Base-by-base conservation (phyloP, 2,329 filamentous ascomycete genomes). In the Penicillium crustosum region DNA sequence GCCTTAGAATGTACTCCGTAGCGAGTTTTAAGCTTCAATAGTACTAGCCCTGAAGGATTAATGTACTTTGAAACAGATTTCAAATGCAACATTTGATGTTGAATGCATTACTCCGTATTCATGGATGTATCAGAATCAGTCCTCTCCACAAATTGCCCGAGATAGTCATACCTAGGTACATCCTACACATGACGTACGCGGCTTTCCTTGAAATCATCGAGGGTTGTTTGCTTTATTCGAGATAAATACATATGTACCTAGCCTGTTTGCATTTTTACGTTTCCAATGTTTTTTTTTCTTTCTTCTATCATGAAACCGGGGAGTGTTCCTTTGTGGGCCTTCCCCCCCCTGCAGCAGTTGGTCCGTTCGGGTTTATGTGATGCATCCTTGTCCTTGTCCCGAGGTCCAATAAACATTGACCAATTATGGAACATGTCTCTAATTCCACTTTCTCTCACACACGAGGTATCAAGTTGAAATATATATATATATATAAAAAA, bases 311-410 rank as follows among this genome's bases (percentile, higher is more conserved):
- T 57, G 55, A 57, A 57, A 57, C 49, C 55, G 49, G 55, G 49
- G 36, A 29, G 27, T 23, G 35, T 53, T 36, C 43, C 42, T 49
- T 42, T 31, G 55, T 57, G 55, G 55, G 36, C 42, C 55, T 56
- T 36, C 49, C 33, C 55, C 55, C 55, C 55, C 55, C 55, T 57
- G 55, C 55, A 53, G 49, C 27, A 53, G 49, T 53, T 42, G 49
- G 55, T 27, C 49, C 33, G 35, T 54, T 42, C 52, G 36, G 23
- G 29, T 35, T 27, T 25, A 36, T 42, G 23, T 57, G 43, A 51
- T 51, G 47, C 48, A 53, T 56, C 49, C 27, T 25, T 48, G 25
- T 51, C 39, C 21, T 25, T 47, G 27, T 42, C 29, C 45, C 45
- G 31, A 48, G 45, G 31, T 36, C 45, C 35, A 53, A 53, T 48